Base-by-base conservation (phyloP, 129 eudicot species). In the Flaveria robusta region DNA sequence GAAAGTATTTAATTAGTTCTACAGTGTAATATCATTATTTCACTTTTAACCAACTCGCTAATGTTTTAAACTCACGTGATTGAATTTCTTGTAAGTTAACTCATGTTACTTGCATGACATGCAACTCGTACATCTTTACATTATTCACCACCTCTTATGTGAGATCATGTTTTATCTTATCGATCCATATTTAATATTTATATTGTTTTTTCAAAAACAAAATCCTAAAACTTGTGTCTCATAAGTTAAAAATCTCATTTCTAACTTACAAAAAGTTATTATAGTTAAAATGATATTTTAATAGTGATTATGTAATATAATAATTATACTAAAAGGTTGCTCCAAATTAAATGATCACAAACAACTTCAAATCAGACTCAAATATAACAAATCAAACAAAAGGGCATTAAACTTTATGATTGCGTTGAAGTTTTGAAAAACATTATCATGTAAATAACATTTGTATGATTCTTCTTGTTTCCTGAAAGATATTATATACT, bases 401-500 rank as follows among this genome's bases (percentile, higher is more conserved):
- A 47, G 10, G 12, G 10, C 47, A 42, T 42, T 42, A 42, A 10
- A 42, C 10, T 9, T 42, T 42, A 7, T 7, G 6, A 26, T 13
- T 24, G 7, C 66, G 9, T 26, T 58, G n/a, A 58, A 14, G 15
- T 58, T 58, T 58, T 26, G 66, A 13, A 63, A 27, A 29, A 15
- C 2, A 14, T 34, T 20, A 52, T 56, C 39, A 43, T 72, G 15
- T 26, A 43, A 56, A 11, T 5, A 74, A 24, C 64, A 47, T 27
- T 3, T 47, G 15, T 49, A 46, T 12, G 71, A 74, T 74, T 74
- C 62, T 18, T 69, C 49, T 69, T 77, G 75, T 60, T 77, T 56
- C 56, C 62, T 68, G 43, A 52, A 64, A 45, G 31, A 77, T 42
- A 56, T 56, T 24, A 49, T 45, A 23, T 39, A 46, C 27, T 51